These are phyloP conservation scores for Zymoseptoria brevis DNA, from an alignment of 2,329 filamentous ascomycete genomes.

Conservation along the genomic window DNA sequence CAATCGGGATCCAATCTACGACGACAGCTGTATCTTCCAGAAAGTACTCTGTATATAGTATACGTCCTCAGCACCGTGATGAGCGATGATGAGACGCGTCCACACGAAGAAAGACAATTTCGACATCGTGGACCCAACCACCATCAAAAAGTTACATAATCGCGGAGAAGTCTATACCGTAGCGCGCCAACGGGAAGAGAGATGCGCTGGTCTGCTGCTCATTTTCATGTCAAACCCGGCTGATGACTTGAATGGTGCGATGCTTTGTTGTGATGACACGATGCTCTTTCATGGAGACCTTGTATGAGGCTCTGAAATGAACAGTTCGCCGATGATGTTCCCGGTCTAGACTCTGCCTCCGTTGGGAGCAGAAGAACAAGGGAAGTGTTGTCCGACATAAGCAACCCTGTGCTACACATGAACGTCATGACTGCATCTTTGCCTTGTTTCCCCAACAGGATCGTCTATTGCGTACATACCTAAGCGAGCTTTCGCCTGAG, in stretches of 20 bases:
- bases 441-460: neutral
- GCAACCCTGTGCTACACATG: neutral
- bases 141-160: neutral
- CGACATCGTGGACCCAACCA: neutral
- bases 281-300: neutral
- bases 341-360: neutral
- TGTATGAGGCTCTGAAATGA: neutral
- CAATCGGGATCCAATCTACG: too few relatives aligned
- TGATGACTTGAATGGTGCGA: neutral
- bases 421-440: neutral
- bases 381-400: neutral
- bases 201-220: neutral
- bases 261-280: neutral
- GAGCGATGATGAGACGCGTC: neutral
- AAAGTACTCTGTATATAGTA: too few relatives aligned
- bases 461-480: neutral
- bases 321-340: neutral
- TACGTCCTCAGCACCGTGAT: neutral
- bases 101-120: neutral
- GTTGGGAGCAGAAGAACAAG: neutral
- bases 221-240: neutral
- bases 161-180: neutral
- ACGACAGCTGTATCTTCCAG: too few relatives aligned
- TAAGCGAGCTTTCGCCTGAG: neutral
- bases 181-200: neutral